Evolutionary conservation across 2,329 filamentous ascomycete genomes (phyloP), one percentile per base, ranked within the genome.

Genomic region (Didymella segeticola): DNA sequence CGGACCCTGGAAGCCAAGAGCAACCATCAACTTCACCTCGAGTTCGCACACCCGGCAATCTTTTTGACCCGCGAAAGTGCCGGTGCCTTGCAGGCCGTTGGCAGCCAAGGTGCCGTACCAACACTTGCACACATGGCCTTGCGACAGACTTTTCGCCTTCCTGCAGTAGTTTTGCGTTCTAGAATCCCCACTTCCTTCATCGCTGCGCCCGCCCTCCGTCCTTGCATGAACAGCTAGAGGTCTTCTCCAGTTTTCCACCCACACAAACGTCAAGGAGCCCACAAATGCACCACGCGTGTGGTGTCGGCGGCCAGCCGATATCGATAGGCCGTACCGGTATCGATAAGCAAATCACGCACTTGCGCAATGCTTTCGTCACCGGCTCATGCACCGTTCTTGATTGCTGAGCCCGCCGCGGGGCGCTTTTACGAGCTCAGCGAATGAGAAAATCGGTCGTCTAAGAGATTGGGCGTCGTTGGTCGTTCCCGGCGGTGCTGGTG

Each of bases 141-240:
- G 34, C 41, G 33, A 31, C 51, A 54, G 45, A 54, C 34, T 54
- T 54, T 54, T 54, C 45, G 45, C 45, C 45, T 34, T 54, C 34
- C 39, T 54, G 51, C 51, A 54, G 51, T 54, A 54, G 45, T 39
- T 17, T 25, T 17, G 23, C 29, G 33, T 49, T 54, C 51, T 54
- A 49, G 51, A 54, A 46, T 45, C 29, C 20, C 45, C 39, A 49
- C 39, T 41, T 41, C 39, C 39, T 33, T 30, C 43, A 33, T 22
- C 9, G 20, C 25, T 37, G 39, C 25, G 31, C 31, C 7, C 30
- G 34, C 19, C 33, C 39, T 17, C 26, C 50, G 43, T 45, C 45
- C 51, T 54, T 45, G 45, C 51, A 54, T 45, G 31, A 46, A 45
- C 34, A 29, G 29, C 27, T 29, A 39, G 42, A 54, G 39, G 51